Base-by-base conservation (phyloP, 768 basidiomycete species). In the Peribolospora baueri region DNA sequence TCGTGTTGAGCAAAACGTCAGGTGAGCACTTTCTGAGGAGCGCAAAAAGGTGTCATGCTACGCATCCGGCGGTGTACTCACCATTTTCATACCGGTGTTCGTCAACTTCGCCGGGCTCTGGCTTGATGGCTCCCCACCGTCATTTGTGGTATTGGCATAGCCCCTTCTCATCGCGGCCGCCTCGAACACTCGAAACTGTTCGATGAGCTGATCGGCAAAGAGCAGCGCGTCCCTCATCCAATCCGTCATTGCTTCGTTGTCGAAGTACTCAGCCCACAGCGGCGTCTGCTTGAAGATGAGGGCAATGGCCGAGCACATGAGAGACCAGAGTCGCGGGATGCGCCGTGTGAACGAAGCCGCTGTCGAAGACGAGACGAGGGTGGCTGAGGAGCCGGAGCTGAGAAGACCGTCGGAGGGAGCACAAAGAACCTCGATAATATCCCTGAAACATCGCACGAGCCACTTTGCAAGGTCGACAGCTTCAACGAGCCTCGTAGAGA, bases 201-300 rank as follows among this genome's bases (percentile, higher is more conserved):
- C 80, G 50, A 93, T 68, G 71, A 93, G 74, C 62, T 90, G 83
- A 60, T 82, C 70, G 7, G 81, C 88, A 62, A 93, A 87, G 59
- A 97, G 88, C 52, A 97, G 73, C 3, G 90, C 93, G 65, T 97
- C 93, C 54, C 90, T 77, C 93, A 98, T 97, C 93, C 93, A 98
- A 41, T 79, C 75, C 10, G 82, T 74, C 90, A 98, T 93, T 55
- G 79, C 78, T 38, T 79, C 75, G 61, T 76, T 78, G 54, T 82
- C 80, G 66, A 84, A 84, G 65, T 74, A 81, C 6, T 70, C 66
- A 0, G 93, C 76, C 93, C 93, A 98, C 10, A 71, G 63, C 0
- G 80, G 81, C 3, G 88, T 88, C 53, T 76, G 75, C 63, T 76
- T 78, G 70, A 93, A 95, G 59, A 98, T 86, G 52, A 81, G 72